Base-by-base conservation (phyloP, 768 basidiomycete genomes). In the Dacryopinax primogenitus region DNA sequence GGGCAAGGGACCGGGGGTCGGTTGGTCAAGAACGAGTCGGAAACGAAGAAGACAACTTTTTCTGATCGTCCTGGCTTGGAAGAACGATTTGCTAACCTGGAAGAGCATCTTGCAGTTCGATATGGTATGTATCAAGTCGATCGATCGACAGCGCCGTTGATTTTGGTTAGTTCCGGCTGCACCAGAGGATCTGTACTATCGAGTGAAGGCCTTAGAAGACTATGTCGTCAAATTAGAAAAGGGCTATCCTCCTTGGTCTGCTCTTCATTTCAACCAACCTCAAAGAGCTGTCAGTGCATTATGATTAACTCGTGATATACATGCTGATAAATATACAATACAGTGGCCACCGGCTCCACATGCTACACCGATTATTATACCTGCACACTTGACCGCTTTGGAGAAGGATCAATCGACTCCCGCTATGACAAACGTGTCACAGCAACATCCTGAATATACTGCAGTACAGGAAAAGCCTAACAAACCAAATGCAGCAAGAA, bases 281-380 rank as follows among this genome's bases (percentile, higher is more conserved):
- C 81, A 84, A 69, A 83, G 90, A 65, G 87, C 85, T 30, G 90
- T 91, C 75, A 61, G 87, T 11, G 18, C 23, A 44, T 45, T 21
- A 64, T 18, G 35, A 65, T 64, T 30, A 37, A n/a, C 61, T 36
- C 41, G 63, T 28, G 9, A 26, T 15, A 30, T 7, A 28, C 47
- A 12, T 47, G 51, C 35, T 32, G 64, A 39, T 67, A 21, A 21
- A 32, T n/a, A 26, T 66, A 28, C 44, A 34, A 65, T 26, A 23
- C 67, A 91, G 89, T 91, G 90, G 90, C 89, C 90, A 0, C 86
- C 88, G 6, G 88, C 89, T 2, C 89, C 88, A 1, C 85, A 85
- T 0, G 77, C 83, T 36, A 90, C 84, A 2, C 88, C 90, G 1
- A 80, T 90, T 64, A 87, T 91, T 47, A 86, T 91, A 30, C 87